A percentile compares a stretch with the other conserved stretches of the same genome.
Evolutionary conservation across 2,329 filamentous ascomycete species (phyloP).

Genomic region (Xylariaceae sp.): DNA sequence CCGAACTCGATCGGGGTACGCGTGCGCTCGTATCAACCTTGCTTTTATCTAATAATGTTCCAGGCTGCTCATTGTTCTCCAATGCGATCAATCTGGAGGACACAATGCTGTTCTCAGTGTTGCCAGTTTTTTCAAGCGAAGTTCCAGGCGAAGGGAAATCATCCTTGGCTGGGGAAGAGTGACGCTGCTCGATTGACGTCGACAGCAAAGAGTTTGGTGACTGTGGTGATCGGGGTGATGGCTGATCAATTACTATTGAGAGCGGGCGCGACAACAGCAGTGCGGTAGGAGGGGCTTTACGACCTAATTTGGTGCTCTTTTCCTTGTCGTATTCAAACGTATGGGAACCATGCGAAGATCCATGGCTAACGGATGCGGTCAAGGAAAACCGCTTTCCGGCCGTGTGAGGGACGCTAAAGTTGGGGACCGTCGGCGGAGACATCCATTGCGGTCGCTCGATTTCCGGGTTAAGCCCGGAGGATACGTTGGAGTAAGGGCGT

Average conservation of each 20-base stretch:
- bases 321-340: constrained; percentile 22
- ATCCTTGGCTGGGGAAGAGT: background rate
- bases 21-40: constrained; percentile 4
- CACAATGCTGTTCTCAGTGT: background rate
- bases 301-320: constrained; percentile 20
- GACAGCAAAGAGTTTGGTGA: constrained; percentile 15
- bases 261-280: constrained; percentile 50
- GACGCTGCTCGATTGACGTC: constrained; percentile 4
- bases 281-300: constrained; percentile 45
- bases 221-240: constrained; percentile 40
- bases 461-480: constrained; percentile 21
- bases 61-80: background rate
- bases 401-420: constrained; percentile 53
- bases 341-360: constrained; percentile 19
- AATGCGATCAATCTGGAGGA: constrained; percentile 7
- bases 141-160: background rate
- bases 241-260: constrained; percentile 54
- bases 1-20: constrained; percentile 22
- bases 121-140: constrained; percentile 8
- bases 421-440: constrained; percentile 38
- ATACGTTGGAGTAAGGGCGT: constrained; percentile 26
- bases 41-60: background rate
- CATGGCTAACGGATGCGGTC: constrained; percentile 23
- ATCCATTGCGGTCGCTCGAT: constrained; percentile 24
- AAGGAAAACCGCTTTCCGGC: constrained; percentile 46